These are phyloP conservation scores for Hibiscus trionum DNA, from an alignment of 345 rosid species.

Conservation along the genomic window DNA sequence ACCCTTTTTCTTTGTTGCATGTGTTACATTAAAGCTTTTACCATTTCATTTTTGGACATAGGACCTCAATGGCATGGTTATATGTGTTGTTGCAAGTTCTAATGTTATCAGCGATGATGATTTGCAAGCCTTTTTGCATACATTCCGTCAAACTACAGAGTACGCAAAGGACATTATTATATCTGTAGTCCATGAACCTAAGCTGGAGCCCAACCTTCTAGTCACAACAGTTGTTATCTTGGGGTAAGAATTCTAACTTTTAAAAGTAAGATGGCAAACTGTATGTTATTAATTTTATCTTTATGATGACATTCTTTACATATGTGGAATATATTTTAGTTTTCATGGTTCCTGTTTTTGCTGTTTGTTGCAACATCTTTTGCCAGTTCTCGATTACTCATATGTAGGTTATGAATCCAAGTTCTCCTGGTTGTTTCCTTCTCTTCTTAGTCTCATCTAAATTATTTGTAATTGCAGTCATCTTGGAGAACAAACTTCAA, in stretches of 20 bases:
- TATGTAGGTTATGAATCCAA: conserved; percentile 7
- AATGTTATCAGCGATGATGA: conserved; percentile 33
- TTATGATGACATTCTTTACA: background rate
- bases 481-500: conserved; percentile 23
- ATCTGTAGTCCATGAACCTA: conserved; percentile 51
- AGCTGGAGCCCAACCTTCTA: conserved; percentile 47
- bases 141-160: conserved; percentile 55
- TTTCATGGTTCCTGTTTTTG: background rate
- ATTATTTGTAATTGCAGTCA: conserved; percentile 34
- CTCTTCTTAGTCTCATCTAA: conserved; percentile 17
- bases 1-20: background rate
- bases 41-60: conserved; percentile 13
- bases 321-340: background rate
- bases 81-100: conserved; percentile 57
- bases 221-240: conserved; percentile 56
- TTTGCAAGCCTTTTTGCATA: conserved; percentile 38
- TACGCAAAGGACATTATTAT: conserved; percentile 53
- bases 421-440: background rate
- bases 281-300: background rate
- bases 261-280: conserved; percentile 1
- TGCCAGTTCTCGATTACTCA: background rate
- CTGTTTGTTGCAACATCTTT: background rate
- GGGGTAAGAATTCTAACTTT: conserved; percentile 40
- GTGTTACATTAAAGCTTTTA: background rate
- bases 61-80: conserved; percentile 49